phyloP scores from a whole-genome alignment of 345 rosid genomes.

The Dipteronia dyeriana region DNA sequence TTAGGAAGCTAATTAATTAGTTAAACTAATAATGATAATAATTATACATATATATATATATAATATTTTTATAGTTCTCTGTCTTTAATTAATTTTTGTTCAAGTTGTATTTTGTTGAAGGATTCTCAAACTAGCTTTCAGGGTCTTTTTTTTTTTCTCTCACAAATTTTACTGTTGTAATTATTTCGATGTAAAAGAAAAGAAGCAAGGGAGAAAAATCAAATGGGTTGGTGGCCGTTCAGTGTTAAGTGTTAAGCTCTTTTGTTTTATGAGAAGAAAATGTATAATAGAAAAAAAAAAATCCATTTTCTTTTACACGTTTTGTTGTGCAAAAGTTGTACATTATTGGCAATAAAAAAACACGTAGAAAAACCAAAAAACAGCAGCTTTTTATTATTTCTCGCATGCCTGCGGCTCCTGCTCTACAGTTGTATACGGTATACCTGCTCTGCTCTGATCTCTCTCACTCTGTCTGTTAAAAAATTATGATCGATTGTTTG shows the following conservation, averaged over 20 bases:
- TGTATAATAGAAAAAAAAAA: too few species aligned
- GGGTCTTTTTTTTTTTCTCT: too few species aligned
- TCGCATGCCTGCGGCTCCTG: conserved; percentile 27
- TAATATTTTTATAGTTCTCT: not conserved
- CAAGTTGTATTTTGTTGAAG: not conserved
- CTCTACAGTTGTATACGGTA: not conserved
- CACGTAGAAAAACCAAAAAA: conserved; percentile 22
- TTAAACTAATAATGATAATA: not conserved
- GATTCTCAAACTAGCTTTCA: not conserved
- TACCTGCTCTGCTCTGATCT: not conserved
- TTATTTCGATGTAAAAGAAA: not conserved
- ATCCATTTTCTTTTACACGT: not conserved
- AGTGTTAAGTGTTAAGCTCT: not conserved
- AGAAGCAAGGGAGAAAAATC: not conserved
- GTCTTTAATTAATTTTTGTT: not conserved
- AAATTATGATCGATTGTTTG: not conserved
- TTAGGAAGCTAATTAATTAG: not conserved
- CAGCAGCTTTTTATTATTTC: conserved; percentile 23
- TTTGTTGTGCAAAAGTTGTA: not conserved
- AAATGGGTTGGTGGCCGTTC: not conserved
- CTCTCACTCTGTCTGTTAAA: not conserved
- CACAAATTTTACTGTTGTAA: not conserved
- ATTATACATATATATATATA: not conserved
- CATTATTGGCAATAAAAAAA: not conserved
- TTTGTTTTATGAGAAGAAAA: not conserved